Evolutionary conservation across 2,329 filamentous ascomycete genomes (phyloP).

Genomic region (Neodidymelliopsis sp.): DNA sequence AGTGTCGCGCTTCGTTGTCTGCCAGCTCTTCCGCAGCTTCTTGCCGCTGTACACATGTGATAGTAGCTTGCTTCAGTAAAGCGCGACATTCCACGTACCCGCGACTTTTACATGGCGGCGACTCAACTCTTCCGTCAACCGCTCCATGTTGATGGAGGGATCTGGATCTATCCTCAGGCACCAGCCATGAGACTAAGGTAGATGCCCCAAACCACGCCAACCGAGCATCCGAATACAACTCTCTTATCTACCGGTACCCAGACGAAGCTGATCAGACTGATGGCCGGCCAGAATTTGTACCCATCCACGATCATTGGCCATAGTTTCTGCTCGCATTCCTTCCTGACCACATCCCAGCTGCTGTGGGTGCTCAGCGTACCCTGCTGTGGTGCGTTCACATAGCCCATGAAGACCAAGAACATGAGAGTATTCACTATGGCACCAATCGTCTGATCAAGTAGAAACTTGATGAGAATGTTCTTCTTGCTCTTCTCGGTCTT

Average conservation of each 20-base stretch:
- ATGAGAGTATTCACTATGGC: slow-evolving; percentile 70
- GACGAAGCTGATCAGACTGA: slow-evolving; percentile 74
- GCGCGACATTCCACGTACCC: too few species aligned
- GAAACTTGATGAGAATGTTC: slow-evolving; percentile 73
- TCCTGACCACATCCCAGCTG: slow-evolving; percentile 40
- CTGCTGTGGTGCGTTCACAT: slow-evolving; percentile 45
- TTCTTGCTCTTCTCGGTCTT: slow-evolving; percentile 57
- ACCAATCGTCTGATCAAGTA: slow-evolving; percentile 73
- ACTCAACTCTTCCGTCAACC: too few species aligned
- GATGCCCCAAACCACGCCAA: slow-evolving; percentile 76
- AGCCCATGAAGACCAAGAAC: slow-evolving; percentile 67
- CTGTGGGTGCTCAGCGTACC: slow-evolving; percentile 40
- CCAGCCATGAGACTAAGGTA: slow-evolving; percentile 71
- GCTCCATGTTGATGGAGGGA: slow-evolving; percentile 1
- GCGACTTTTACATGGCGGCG: too few species aligned
- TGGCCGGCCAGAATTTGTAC: slow-evolving; percentile 74
- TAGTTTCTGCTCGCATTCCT: slow-evolving; percentile 60
- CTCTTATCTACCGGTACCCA: slow-evolving; percentile 75
- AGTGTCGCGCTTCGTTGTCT: background rate
- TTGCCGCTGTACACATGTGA: slow-evolving; percentile 2
- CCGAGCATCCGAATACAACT: slow-evolving; percentile 74
- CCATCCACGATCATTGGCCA: slow-evolving; percentile 65
- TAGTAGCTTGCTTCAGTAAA: too few species aligned
- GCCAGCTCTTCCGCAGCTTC: background rate
- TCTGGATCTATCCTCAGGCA: too few species aligned